Conservation (phyloP, 352 stramenopile genomes). For the Globisporangium takayamanum region DNA sequence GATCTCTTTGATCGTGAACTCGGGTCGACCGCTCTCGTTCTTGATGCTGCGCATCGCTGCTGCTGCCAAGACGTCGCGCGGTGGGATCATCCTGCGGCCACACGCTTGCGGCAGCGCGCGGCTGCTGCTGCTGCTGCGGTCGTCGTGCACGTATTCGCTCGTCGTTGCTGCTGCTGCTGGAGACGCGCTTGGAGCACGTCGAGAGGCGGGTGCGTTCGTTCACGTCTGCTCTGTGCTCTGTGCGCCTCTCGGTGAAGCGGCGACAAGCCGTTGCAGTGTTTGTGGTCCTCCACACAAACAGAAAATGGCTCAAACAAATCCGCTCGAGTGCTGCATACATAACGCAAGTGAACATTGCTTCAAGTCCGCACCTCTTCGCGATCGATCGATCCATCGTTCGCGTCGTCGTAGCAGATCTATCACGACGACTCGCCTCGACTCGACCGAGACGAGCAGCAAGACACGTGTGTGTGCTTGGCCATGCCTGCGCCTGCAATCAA, state of each 20-base stretch:
- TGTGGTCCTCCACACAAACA: background rate
- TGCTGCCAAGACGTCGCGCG: background rate
- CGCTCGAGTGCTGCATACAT: background rate
- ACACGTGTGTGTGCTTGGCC: no score
- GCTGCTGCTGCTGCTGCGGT: background rate
- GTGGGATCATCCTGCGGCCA: background rate
- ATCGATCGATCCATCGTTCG: background rate
- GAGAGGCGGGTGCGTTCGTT: no score
- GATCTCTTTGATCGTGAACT: constrained; percentile 1
- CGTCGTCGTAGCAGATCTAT: background rate
- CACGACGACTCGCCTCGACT: background rate
- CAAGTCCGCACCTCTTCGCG: background rate
- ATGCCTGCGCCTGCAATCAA: constrained; percentile 37
- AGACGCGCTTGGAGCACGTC: no score
- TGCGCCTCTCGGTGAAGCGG: no score
- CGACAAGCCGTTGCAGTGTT: no score
- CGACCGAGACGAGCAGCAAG: background rate
- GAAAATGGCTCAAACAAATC: background rate
- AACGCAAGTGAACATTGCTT: background rate
- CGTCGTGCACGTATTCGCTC: background rate
- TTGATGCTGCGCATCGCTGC: background rate
- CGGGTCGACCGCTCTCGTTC: background rate
- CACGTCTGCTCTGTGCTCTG: no score
- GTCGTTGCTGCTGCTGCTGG: no score
- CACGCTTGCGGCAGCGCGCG: background rate